Percentiles rank a stretch among this genome's conserved stretches.
Conservation (phyloP, 805 yeast species). For the Cyberlindnera maritima region DNA sequence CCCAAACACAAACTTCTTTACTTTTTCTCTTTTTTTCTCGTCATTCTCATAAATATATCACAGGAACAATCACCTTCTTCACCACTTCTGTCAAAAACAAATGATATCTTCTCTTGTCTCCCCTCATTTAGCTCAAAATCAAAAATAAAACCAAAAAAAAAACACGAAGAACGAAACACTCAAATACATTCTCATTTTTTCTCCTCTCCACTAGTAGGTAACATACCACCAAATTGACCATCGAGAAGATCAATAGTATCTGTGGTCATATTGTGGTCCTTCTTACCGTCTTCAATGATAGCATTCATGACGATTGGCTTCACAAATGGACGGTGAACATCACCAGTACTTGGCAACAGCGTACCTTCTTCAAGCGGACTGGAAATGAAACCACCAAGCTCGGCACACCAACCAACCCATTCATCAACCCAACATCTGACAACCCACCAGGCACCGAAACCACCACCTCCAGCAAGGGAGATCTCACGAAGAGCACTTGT, state of each 20-base stretch:
- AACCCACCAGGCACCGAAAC: constrained; percentile 76
- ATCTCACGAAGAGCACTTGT: constrained; percentile 63
- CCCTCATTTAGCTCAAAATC: neutral
- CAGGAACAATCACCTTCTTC: neutral
- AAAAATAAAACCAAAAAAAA: neutral
- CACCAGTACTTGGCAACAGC: constrained; percentile 5
- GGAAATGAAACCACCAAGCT: constrained; percentile 51
- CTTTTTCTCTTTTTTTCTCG: constrained; percentile 4
- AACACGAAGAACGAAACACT: neutral
- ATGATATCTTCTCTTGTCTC: neutral
- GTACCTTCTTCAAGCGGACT: constrained; percentile 9
- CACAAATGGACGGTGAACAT: constrained; percentile 3
- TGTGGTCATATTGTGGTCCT: constrained; percentile 1
- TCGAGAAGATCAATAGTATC: constrained; percentile 22
- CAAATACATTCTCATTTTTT: neutral
- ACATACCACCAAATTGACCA: constrained; percentile 23
- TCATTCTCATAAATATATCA: constrained; percentile 13
- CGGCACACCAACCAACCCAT: constrained; percentile 64
- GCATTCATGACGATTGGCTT: neutral
- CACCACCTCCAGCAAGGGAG: constrained; percentile 52
- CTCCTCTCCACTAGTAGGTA: constrained; percentile 1
- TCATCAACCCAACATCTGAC: constrained; percentile 76
- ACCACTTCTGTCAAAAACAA: neutral
- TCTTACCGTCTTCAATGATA: neutral
- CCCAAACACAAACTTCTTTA: neutral